These are phyloP conservation scores for Singerocomus rubriflavus DNA, from an alignment of 1,284 basidiomycete species.

Conservation along the genomic window DNA sequence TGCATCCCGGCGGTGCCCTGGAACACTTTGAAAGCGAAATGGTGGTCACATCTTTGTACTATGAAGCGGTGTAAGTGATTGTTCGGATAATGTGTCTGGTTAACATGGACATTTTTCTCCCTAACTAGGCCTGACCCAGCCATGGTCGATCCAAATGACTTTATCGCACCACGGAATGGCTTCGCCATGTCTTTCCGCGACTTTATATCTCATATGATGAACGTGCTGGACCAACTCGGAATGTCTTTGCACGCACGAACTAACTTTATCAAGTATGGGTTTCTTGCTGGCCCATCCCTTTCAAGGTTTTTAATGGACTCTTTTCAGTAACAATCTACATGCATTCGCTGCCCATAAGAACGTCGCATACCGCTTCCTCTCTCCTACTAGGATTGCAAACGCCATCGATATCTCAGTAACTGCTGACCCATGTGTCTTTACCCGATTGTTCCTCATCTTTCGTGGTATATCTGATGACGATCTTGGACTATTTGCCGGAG, in stretches of 20 bases:
- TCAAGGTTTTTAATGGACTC: slow-evolving; percentile 1
- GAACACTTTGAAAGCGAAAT: slow-evolving; percentile 79
- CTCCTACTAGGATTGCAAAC: slow-evolving; percentile 69
- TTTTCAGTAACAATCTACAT: slow-evolving; percentile 64
- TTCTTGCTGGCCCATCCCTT: not conserved
- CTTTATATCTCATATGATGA: slow-evolving; percentile 74
- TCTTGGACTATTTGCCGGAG: slow-evolving; percentile 63
- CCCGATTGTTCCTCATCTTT: slow-evolving; percentile 80
- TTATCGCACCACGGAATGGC: slow-evolving; percentile 72
- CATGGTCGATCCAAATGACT: slow-evolving; percentile 70
- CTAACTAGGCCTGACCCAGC: slow-evolving; percentile 60
- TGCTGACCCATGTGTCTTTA: slow-evolving; percentile 72
- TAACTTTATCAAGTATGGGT: slow-evolving; percentile 65
- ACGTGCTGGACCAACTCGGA: slow-evolving; percentile 73
- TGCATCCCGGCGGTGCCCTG: slow-evolving; percentile 73
- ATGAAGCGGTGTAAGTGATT: slow-evolving; percentile 67
- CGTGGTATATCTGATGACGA: slow-evolving; percentile 79
- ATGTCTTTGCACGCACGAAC: slow-evolving; percentile 76
- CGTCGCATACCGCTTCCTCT: slow-evolving; percentile 81
- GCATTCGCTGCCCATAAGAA: slow-evolving; percentile 72
- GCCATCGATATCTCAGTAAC: slow-evolving; percentile 84
- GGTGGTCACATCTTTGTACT: slow-evolving; percentile 73
- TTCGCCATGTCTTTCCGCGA: slow-evolving; percentile 77
- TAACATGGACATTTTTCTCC: slow-evolving; percentile 7
- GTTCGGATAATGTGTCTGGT: not conserved